Conservation (phyloP, 345 rosid genomes). For the Conringia planisiliqua region DNA sequence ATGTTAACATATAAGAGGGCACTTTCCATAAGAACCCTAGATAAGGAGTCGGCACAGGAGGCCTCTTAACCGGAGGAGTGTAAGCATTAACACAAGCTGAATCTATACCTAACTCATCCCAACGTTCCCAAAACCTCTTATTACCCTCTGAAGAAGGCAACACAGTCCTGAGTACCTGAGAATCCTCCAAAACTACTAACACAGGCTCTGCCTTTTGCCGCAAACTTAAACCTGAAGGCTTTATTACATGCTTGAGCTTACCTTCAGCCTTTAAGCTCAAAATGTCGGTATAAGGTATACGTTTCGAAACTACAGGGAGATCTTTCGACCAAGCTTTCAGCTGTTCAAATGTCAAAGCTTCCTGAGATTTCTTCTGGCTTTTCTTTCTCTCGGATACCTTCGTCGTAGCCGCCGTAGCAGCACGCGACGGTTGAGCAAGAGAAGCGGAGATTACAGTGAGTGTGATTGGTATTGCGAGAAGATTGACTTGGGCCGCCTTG, state of each 20-base stretch:
- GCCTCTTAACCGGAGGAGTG: slow-evolving; percentile 75
- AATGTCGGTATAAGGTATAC: slow-evolving; percentile 72
- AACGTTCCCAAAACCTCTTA: slow-evolving; percentile 73
- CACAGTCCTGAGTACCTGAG: slow-evolving; percentile 74
- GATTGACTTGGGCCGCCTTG: slow-evolving; percentile 38
- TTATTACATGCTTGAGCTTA: slow-evolving; percentile 76
- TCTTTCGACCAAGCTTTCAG: slow-evolving; percentile 68
- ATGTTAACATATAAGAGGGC: slow-evolving; percentile 50
- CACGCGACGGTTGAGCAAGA: slow-evolving; percentile 42
- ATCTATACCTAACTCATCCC: slow-evolving; percentile 71
- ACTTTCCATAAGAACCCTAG: slow-evolving; percentile 71
- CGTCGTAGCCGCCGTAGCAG: slow-evolving; percentile 48
- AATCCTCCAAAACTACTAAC: slow-evolving; percentile 78
- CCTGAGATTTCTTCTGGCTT: slow-evolving; percentile 52
- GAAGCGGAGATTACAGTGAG: slow-evolving; percentile 63
- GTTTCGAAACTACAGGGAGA: slow-evolving; percentile 58
- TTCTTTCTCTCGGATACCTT: slow-evolving; percentile 50
- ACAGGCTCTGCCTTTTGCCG: slow-evolving; percentile 55
- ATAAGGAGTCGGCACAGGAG: slow-evolving; percentile 67
- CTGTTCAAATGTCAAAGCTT: slow-evolving; percentile 65
- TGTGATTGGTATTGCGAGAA: slow-evolving; percentile 61
- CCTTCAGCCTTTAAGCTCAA: slow-evolving; percentile 54
- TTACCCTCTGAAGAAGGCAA: slow-evolving; percentile 69
- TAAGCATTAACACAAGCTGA: slow-evolving; percentile 67
- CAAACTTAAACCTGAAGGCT: slow-evolving; percentile 48